Conservation (phyloP, 108 stramenopile species). For the Cyclotella choctawhatcheeana region DNA sequence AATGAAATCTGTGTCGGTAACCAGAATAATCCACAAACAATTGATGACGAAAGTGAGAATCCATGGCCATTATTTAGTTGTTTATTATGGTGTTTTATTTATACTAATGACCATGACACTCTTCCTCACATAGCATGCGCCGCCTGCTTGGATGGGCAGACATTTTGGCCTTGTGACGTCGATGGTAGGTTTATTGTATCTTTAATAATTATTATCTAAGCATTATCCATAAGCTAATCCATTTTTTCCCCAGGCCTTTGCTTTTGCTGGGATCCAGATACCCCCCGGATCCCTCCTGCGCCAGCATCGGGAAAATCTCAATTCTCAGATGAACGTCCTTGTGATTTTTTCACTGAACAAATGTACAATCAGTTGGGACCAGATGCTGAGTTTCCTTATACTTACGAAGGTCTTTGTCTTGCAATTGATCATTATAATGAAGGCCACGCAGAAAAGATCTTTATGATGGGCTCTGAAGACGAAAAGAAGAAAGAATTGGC, state of each 20-base stretch:
- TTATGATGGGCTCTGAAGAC: slow-evolving; percentile 52
- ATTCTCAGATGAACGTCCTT: slow-evolving; percentile 40
- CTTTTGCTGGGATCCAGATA: slow-evolving; percentile 49
- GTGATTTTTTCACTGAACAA: slow-evolving; percentile 48
- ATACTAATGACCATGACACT: neutral
- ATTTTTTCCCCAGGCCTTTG: slow-evolving; percentile 27
- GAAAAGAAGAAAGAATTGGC: slow-evolving; percentile 45
- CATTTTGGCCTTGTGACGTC: slow-evolving; percentile 52
- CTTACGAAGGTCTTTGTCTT: slow-evolving; percentile 42
- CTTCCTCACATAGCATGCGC: neutral
- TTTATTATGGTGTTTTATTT: neutral
- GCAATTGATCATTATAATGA: slow-evolving; percentile 53
- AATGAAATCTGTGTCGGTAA: slow-evolving; percentile 47
- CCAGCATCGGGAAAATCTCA: slow-evolving; percentile 41
- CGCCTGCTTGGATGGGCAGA: slow-evolving; percentile 35
- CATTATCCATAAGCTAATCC: neutral
- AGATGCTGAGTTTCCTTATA: slow-evolving; percentile 41
- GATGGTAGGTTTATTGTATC: no score
- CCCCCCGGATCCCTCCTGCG: slow-evolving; percentile 46
- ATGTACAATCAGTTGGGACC: slow-evolving; percentile 38
- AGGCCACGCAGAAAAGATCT: slow-evolving; percentile 48
- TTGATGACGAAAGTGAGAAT: slow-evolving; percentile 41
- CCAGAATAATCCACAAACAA: slow-evolving; percentile 48
- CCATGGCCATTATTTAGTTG: neutral
- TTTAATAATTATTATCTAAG: neutral